A percentile compares a stretch with the other conserved stretches of the same genome.
Evolutionary conservation across 352 stramenopile genomes (phyloP).

Genomic region (Vaucheria bursata): DNA sequence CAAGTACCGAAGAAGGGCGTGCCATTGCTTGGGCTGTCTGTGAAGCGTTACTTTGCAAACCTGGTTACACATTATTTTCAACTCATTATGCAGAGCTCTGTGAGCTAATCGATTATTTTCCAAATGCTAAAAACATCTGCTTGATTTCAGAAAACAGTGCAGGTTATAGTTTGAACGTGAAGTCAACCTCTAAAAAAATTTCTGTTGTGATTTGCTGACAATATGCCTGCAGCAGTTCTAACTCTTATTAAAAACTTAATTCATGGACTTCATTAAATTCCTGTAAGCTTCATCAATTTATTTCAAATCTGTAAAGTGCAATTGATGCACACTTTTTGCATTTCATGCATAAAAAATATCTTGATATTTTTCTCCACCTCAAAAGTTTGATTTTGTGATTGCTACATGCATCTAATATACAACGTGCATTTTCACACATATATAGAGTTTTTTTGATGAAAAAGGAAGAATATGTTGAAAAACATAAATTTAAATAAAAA

Average conservation of each 20-base stretch:
- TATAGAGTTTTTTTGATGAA: too few relatives aligned
- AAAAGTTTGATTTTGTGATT: too few relatives aligned
- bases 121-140: constrained; percentile 33
- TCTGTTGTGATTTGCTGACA: not conserved
- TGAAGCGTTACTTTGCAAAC: constrained; percentile 63
- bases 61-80: constrained; percentile 71
- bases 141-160: not conserved
- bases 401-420: too few relatives aligned
- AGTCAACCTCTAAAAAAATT: not conserved
- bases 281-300: too few relatives aligned
- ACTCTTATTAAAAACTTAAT: not conserved
- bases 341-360: too few relatives aligned
- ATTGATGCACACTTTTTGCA: too few relatives aligned
- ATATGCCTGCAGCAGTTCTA: not conserved
- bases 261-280: not conserved
- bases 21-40: constrained; percentile 74
- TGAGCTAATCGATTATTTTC: constrained; percentile 23
- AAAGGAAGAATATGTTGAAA: too few relatives aligned
- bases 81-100: constrained; percentile 63
- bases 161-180: not conserved
- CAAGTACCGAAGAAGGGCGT: constrained; percentile 71
- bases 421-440: too few relatives aligned
- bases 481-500: not conserved
- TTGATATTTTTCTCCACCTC: too few relatives aligned
- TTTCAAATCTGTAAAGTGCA: too few relatives aligned